These are phyloP conservation scores for Fusarium sororula DNA, from an alignment of 2,329 filamentous ascomycete species.

Conservation along the genomic window DNA sequence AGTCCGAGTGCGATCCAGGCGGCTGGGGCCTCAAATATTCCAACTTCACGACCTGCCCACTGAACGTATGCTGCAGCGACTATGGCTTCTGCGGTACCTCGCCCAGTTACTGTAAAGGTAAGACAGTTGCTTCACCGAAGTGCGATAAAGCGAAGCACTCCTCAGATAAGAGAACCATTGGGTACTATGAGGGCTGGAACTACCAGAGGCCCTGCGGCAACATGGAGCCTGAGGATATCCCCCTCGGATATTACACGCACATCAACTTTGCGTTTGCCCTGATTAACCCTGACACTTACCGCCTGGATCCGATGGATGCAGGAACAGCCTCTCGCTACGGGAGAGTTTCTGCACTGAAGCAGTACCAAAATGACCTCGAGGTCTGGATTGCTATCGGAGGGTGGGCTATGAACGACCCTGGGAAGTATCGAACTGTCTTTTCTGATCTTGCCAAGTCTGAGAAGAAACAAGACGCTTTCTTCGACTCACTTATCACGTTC, in stretches of 20 bases:
- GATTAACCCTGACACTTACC: conserved; percentile 44
- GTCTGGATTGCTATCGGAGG: conserved; percentile 35
- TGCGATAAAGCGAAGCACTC: not conserved
- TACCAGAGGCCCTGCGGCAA: conserved; percentile 28
- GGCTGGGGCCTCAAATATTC: conserved; percentile 40
- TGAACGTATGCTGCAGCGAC: conserved; percentile 50
- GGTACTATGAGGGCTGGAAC: conserved; percentile 46
- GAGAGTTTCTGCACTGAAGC: conserved; percentile 34
- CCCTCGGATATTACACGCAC: conserved; percentile 42
- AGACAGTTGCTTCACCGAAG: not conserved
- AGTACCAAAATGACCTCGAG: conserved; percentile 37
- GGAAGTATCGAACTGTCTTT: not conserved
- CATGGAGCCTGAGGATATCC: conserved; percentile 40
- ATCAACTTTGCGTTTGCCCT: conserved; percentile 48
- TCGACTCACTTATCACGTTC: accelerated
- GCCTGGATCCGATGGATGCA: conserved; percentile 8
- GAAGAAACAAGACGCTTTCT: not conserved
- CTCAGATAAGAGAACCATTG: conserved; percentile 24
- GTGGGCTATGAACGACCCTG: not conserved
- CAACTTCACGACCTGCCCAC: conserved; percentile 39
- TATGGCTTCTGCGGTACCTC: conserved; percentile 48
- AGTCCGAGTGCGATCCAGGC: conserved; percentile 42
- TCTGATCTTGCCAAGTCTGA: not conserved
- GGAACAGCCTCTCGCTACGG: not conserved
- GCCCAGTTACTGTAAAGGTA: not conserved